Base-by-base conservation (phyloP, 2,329 filamentous ascomycete species). In the Cryphonectria naterciae region DNA sequence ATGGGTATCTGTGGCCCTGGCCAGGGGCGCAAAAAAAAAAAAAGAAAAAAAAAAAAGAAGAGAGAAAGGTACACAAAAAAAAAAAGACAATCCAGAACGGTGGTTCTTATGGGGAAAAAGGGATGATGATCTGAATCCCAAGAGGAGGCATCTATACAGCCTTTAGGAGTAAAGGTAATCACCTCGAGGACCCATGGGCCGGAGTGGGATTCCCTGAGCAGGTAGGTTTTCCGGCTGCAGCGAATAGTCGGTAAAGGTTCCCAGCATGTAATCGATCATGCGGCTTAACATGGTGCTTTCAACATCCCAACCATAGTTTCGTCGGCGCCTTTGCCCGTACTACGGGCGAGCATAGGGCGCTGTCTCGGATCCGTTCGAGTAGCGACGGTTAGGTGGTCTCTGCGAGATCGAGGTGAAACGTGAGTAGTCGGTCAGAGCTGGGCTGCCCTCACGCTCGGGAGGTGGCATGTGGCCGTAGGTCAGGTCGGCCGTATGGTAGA, bases 381-480 rank as follows among this genome's bases (percentile, higher is more conserved):
- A 49, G 22, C 8, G 46, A n/a, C 46, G 46, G 46, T 49, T 49
- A 2, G 46, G 46, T 0, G 5, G 22, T 49, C 46, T 22, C 22
- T 49, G 46, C 17, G 46, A 49, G 6, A 49, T 49, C 0, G 46
- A 49, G 0, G 46, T 49, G 22, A 49, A 49, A n/a, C 46, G 46
- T 2, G 46, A 49, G 46, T 49, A 49, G 46, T 49, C 46, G 22
- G 46, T 49, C 19, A 49, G 46, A 10, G 46, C 46, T 11, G 46
- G 46, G 22, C 46, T 49, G 46, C 46, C n/a, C 46, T 49, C 46
- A 22, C 46, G 46, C 5, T 49, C 46, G 19, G 46, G 46, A 4
- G 46, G 46, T 4, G 80, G 70, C 77, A 79, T 74, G 78, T 80
- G 79, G 66, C 80, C 78, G 74, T 79, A 79, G 49, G 75, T 73